These are phyloP conservation scores for Claviceps fusiformis DNA, from an alignment of 2,329 filamentous ascomycete species.

Conservation along the genomic window DNA sequence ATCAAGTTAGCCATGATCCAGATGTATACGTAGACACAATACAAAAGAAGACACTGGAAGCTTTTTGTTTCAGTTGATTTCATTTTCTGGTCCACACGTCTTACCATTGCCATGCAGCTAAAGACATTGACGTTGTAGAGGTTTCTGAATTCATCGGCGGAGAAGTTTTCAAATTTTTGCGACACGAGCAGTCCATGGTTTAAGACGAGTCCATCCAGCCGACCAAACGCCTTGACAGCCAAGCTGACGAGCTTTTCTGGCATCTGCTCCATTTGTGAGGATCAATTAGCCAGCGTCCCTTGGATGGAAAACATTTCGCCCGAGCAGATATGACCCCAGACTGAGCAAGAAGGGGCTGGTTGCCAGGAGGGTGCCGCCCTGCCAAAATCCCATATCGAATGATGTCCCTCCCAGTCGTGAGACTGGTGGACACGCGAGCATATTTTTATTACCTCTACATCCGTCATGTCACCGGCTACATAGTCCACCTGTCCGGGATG, in stretches of 20 bases:
- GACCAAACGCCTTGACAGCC: constrained; percentile 54
- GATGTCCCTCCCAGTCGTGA: too few relatives aligned
- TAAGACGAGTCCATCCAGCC: constrained; percentile 68
- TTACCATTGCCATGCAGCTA: constrained; percentile 57
- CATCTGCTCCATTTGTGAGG: constrained; percentile 25
- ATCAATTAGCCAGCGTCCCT: not conserved
- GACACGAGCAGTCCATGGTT: constrained; percentile 80
- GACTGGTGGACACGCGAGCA: too few relatives aligned
- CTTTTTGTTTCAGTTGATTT: too few relatives aligned
- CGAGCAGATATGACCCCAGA: too few relatives aligned
- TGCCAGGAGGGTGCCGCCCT: too few relatives aligned
- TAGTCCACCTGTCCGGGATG: constrained; percentile 41
- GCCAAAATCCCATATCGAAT: too few relatives aligned
- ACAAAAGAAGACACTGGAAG: too few relatives aligned
- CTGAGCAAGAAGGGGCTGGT: too few relatives aligned
- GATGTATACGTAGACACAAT: not conserved
- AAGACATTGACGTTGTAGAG: constrained; percentile 80
- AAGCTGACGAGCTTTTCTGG: constrained; percentile 49
- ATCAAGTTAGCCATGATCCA: constrained; percentile 2
- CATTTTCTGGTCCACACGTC: too few relatives aligned
- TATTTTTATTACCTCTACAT: constrained; percentile 30
- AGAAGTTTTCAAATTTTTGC: constrained; percentile 54
- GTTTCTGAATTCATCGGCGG: constrained; percentile 60
- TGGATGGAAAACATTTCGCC: too few relatives aligned
- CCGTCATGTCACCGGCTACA: constrained; percentile 40